Evolutionary conservation across 768 basidiomycete species (phyloP).

Genomic region (Dacryopinax primogenitus): DNA sequence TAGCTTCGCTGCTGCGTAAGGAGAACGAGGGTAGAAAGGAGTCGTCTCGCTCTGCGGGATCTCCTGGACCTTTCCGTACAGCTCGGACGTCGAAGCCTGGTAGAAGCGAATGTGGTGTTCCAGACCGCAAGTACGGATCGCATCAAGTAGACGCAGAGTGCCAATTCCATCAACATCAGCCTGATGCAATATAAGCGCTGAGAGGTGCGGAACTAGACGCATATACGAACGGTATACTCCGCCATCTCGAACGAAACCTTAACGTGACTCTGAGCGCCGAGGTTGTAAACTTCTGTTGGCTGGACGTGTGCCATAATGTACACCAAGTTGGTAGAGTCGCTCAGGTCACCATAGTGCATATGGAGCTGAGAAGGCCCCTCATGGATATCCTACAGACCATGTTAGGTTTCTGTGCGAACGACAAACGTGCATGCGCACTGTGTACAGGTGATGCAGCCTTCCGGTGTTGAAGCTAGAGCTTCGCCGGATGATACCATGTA

Average conservation of each 20-base stretch:
- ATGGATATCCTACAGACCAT: slow-evolving; percentile 51
- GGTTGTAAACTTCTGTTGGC: slow-evolving; percentile 94
- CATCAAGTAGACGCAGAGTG: slow-evolving; percentile 88
- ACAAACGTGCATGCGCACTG: slow-evolving; percentile 18
- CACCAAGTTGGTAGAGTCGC: slow-evolving; percentile 93
- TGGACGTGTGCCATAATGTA: slow-evolving; percentile 91
- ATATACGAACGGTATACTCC: slow-evolving; percentile 59
- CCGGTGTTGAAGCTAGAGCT: slow-evolving; percentile 98
- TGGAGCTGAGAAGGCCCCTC: slow-evolving; percentile 72
- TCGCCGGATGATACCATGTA: slow-evolving; percentile 91
- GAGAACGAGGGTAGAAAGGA: slow-evolving; percentile 95
- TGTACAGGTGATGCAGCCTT: slow-evolving; percentile 84
- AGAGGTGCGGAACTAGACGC: neutral
- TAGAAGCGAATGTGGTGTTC: slow-evolving; percentile 91
- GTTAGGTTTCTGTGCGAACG: neutral
- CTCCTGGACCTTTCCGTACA: slow-evolving; percentile 93
- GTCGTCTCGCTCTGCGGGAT: slow-evolving; percentile 93
- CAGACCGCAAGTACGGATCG: slow-evolving; percentile 88
- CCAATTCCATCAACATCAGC: slow-evolving; percentile 94
- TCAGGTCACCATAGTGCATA: slow-evolving; percentile 82
- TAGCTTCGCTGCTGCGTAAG: slow-evolving; percentile 91
- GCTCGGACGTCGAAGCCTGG: slow-evolving; percentile 92
- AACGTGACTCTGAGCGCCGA: slow-evolving; percentile 95
- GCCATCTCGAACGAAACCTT: slow-evolving; percentile 99
- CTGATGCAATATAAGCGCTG: slow-evolving; percentile 12